phyloP scores from a whole-genome alignment of 768 basidiomycete genomes.

The Trametes maxima region DNA sequence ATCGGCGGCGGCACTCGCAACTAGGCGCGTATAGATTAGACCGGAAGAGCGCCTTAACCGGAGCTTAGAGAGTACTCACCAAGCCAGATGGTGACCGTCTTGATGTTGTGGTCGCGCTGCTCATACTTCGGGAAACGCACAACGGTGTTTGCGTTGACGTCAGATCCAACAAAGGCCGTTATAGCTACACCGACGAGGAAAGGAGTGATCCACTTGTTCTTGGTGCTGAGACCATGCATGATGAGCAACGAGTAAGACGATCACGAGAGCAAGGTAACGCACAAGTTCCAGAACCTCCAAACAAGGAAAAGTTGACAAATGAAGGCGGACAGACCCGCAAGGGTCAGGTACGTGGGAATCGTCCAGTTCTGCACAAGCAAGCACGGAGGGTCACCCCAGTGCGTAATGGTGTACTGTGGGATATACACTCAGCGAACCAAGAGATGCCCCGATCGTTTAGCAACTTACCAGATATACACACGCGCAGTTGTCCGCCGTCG shows the following conservation, averaged over 20 bases:
- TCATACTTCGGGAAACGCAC: neutral
- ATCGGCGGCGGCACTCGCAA: neutral
- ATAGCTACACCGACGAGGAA: neutral
- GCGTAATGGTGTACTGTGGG: neutral
- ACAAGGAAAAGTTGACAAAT: neutral
- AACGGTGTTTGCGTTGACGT: neutral
- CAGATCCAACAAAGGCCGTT: neutral
- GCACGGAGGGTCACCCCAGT: neutral
- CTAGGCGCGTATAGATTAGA: neutral
- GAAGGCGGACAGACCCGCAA: neutral
- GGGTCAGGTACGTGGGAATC: neutral
- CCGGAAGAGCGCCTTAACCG: neutral
- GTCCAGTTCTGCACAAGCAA: neutral
- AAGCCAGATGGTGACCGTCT: neutral
- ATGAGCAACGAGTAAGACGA: neutral
- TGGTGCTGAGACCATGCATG: neutral
- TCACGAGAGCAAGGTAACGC: neutral
- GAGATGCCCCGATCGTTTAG: neutral
- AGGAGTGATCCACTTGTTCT: neutral
- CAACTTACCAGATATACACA: neutral
- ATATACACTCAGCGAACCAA: neutral
- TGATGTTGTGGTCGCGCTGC: neutral
- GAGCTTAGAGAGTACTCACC: neutral
- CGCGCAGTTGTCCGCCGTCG: neutral
- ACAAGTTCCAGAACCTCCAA: neutral